Evolutionary conservation across 129 eudicot genomes (phyloP).

Genomic region (Centella asiatica): DNA sequence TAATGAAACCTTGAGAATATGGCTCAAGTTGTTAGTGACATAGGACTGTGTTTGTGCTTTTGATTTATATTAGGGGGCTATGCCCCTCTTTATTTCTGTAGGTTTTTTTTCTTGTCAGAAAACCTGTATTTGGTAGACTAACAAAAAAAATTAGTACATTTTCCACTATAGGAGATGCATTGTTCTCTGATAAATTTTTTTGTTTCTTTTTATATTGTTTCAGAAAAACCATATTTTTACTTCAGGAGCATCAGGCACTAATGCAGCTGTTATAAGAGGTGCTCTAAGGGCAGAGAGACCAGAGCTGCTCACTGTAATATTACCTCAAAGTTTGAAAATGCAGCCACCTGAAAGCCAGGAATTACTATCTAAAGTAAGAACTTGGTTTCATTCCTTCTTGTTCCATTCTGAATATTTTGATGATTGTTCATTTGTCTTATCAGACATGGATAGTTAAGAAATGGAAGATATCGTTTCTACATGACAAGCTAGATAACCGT

Average conservation of each 20-base stretch:
- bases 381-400: neutral
- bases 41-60: no score
- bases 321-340: conserved; percentile 91
- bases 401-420: neutral
- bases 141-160: neutral
- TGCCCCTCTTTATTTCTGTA: no score
- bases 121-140: no score
- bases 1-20: no score
- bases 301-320: conserved; percentile 84
- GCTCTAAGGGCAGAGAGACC: conserved; percentile 96
- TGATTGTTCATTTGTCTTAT: neutral
- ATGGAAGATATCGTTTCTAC: neutral
- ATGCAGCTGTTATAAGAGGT: conserved; percentile 97
- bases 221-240: conserved; percentile 96
- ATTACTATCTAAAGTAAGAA: conserved; percentile 77
- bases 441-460: neutral
- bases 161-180: neutral
- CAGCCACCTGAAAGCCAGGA: conserved; percentile 99
- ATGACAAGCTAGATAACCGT: neutral
- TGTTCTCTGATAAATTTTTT: neutral
- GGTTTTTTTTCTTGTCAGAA: no score
- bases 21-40: no score
- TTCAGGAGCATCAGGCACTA: conserved; percentile 97
- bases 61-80: no score
- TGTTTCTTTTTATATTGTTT: conserved; percentile 2